Base-by-base conservation (phyloP, 495 filamentous ascomycete species). In the Viridothelium virens region DNA sequence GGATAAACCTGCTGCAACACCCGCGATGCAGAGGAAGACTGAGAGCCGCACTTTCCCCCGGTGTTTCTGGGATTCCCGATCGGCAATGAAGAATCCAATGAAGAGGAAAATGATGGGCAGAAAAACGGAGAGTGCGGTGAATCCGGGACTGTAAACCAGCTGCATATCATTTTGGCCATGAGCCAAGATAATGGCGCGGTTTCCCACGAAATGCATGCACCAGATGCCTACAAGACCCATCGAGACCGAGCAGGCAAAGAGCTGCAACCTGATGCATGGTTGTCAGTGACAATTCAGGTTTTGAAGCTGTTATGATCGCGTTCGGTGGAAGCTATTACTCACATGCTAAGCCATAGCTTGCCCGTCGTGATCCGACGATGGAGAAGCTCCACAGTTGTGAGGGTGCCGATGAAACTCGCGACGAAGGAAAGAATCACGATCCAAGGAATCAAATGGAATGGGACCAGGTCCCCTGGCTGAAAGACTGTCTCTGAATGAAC, bases 191-290 rank as follows among this genome's bases (percentile, higher is more conserved):
- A 91, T 89, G 3, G 92, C 91, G 25, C 88, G 82, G 69, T 95
- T 94, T 37, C 90, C 91, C 67, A 96, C 87, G 70, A 86, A 96
- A 72, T 95, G 92, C 87, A 90, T 90, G 67, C 83, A 86, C 87
- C 86, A 90, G 66, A 93, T 91, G n/a, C 88, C 85, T 39, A 94
- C 83, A 0, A 88, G 89, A 1, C 91, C 91, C 87, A 96, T 91
- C 6, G 86, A 82, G 6, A 91, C 78, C 2, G 91, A 85, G 18
- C 89, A 87, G 38, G 83, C 85, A 2, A 86, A 72, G 1, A 95
- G 81, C 4, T 93, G 83, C 68, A 88, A 83, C 82, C 89, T 92
- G 70, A 31, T 48, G 25, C 18, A 69, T 6, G 14, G 18, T 18
- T 63, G 37, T 63, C 46, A 66, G 59, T 25, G 33, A 39, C 7